Conservation (phyloP, 2,329 filamentous ascomycete genomes). For the Sphaerulina populicola region DNA sequence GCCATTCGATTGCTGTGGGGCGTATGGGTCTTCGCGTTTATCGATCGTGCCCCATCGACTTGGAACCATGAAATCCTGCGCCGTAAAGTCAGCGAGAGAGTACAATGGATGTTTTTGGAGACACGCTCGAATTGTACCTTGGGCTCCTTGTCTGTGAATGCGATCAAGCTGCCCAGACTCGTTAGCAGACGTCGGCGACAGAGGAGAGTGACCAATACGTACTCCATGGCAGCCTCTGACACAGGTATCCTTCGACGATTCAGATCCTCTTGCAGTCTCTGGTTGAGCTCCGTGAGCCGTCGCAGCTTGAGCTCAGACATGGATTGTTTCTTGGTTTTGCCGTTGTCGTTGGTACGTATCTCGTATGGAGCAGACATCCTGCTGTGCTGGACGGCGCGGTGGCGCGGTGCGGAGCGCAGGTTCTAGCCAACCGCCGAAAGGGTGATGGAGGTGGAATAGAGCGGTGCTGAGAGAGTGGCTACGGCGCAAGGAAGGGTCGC, state of each 20-base stretch:
- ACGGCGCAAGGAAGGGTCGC: background rate
- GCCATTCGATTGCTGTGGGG: conserved; percentile 81
- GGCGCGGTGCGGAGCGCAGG: conserved; percentile 2
- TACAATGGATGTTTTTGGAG: background rate
- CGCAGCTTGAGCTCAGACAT: conserved; percentile 98
- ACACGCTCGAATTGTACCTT: conserved; percentile 39
- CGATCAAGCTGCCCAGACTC: conserved; percentile 66
- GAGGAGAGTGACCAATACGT: conserved; percentile 22
- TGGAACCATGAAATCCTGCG: conserved; percentile 86
- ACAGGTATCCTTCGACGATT: conserved; percentile 93
- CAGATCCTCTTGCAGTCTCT: conserved; percentile 87
- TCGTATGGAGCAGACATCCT: conserved; percentile 57
- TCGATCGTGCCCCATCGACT: conserved; percentile 93
- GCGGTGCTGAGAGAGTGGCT: background rate
- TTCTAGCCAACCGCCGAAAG: background rate
- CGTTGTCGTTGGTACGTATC: conserved; percentile 56
- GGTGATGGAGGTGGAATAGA: background rate
- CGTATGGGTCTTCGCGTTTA: conserved; percentile 95
- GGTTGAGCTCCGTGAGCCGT: conserved; percentile 92
- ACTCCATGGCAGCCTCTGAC: conserved; percentile 69
- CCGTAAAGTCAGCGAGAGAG: conserved; percentile 3
- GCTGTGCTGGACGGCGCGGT: conserved; percentile 7
- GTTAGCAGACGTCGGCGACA: conserved; percentile 2
- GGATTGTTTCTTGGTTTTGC: conserved; percentile 92
- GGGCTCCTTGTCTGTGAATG: conserved; percentile 88